A percentile compares a stretch with the other conserved stretches of the same genome.
Conservation (phyloP, 768 basidiomycete species). For the Zangia roseola region DNA sequence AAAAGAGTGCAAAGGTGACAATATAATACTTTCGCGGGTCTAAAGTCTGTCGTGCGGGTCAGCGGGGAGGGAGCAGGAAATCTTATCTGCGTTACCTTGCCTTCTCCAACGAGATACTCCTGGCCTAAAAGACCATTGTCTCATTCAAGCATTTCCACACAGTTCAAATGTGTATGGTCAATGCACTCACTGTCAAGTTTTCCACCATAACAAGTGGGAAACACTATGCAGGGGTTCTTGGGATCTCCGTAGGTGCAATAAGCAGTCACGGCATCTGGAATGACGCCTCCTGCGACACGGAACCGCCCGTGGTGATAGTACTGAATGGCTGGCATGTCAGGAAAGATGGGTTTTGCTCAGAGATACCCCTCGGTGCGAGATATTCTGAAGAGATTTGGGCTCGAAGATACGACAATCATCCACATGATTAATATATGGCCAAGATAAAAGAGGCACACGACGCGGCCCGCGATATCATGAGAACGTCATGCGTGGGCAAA, state of each 20-base stretch:
- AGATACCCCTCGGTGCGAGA: not conserved
- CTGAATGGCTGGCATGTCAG: slow-evolving; percentile 35
- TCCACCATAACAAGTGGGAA: slow-evolving; percentile 58
- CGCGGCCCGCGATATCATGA: slow-evolving; percentile 4
- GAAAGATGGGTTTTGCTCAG: not conserved
- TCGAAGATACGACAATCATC: not conserved
- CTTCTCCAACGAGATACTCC: slow-evolving; percentile 49
- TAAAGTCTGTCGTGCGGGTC: slow-evolving; percentile 35
- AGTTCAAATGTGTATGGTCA: not conserved
- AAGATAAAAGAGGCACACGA: not conserved
- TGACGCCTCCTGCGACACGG: slow-evolving; percentile 48
- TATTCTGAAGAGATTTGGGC: not conserved
- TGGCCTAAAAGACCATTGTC: slow-evolving; percentile 39
- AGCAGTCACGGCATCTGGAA: slow-evolving; percentile 59
- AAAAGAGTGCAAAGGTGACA: slow-evolving; percentile 57
- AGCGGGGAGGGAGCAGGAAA: not conserved
- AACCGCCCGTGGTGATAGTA: slow-evolving; percentile 57
- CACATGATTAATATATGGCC: not conserved
- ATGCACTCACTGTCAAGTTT: slow-evolving; percentile 47
- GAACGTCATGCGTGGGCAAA: no score
- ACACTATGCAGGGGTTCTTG: slow-evolving; percentile 55
- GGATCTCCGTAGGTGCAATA: slow-evolving; percentile 56
- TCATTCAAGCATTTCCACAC: slow-evolving; percentile 2
- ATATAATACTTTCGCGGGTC: slow-evolving; percentile 52
- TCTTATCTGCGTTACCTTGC: slow-evolving; percentile 37